Conservation (phyloP, 352 stramenopile genomes). For the Blastocystis sp. region DNA sequence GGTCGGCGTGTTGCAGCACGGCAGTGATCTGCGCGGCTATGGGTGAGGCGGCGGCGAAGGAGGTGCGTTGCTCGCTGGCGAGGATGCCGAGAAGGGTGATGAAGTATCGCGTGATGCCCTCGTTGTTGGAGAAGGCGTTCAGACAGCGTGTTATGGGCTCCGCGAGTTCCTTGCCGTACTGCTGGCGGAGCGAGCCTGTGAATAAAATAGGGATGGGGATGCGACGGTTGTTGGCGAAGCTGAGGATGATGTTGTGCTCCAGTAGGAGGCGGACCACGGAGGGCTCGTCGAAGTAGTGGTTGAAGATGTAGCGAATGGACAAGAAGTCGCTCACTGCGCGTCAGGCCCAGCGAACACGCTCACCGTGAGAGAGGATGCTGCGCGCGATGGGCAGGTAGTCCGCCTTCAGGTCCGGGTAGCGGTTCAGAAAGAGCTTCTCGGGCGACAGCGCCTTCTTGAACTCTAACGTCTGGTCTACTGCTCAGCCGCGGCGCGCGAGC, state of each 20-base stretch:
- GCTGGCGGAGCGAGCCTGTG: background rate
- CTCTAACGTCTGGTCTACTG: conserved; percentile 23
- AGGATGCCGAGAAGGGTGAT: conserved; percentile 16
- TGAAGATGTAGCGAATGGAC: conserved; percentile 33
- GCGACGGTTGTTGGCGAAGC: conserved; percentile 7
- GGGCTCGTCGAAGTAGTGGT: conserved; percentile 29
- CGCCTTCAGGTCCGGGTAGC: conserved; percentile 32
- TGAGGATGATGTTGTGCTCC: conserved; percentile 2
- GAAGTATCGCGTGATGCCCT: conserved; percentile 16
- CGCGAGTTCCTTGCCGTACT: conserved; percentile 3
- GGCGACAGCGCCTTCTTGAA: conserved; percentile 64
- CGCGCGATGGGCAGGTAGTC: conserved; percentile 23
- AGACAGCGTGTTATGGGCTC: background rate
- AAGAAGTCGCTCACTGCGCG: conserved; percentile 29
- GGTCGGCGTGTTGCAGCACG: background rate
- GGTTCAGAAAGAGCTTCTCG: conserved; percentile 54
- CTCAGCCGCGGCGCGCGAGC: background rate
- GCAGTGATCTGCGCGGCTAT: background rate
- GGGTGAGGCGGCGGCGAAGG: background rate
- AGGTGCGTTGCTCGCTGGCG: background rate
- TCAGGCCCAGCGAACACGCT: background rate
- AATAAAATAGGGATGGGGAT: too few relatives aligned
- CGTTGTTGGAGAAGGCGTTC: conserved; percentile 9
- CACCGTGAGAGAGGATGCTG: conserved; percentile 5
- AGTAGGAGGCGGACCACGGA: conserved; percentile 6